Evolutionary conservation across 2,329 filamentous ascomycete species (phyloP), one percentile per base, ranked within the genome.

Genomic region (Calonectria crousiana): DNA sequence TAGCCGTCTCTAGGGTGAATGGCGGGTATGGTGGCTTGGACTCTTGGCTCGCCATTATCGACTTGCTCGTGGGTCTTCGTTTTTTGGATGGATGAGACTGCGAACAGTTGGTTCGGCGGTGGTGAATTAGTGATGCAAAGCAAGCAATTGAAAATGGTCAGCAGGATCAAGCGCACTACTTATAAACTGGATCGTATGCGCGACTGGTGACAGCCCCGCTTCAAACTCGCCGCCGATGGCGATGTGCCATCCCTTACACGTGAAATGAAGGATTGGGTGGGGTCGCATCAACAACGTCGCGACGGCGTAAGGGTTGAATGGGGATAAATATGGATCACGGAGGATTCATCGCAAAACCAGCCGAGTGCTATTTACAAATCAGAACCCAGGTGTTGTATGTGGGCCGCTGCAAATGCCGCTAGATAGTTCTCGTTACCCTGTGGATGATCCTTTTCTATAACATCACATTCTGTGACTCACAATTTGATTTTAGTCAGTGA

Each of bases 1-100:
- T 86, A 2, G 95, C 95, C 1, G 92, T 93, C 81, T 95, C 93
- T 38, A 85, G 85, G 3, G 92, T 96, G 83, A 95, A 97, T 0
- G 95, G 95, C 5, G 95, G 95, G 53, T 88, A 86, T 0, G 90
- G 90, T 3, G 88, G 79, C 72, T 75, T 77, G 28, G 8, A 9
- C 23, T 65, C 60, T 65, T 49, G 38, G 20, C 11, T 65, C 4
- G 60, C 60, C 60, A 65, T 65, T 26, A 16, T 49, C 47, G 26
- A 20, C 18, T n/a, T 32, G 26, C 18, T 20, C 8, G 8, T 11
- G 1, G 1, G 14, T 16, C 11, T 28, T 28, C 4, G n/a, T 8
- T 11, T 34, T 20, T 56, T 34, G 16, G 20, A 18, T 38, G 4
- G 26, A 28, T 28, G 13, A 18, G 26, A 62, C 13, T 28, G 8